Evolutionary conservation across 768 basidiomycete species (phyloP).

Genomic region (Psilocybe tampanensis): DNA sequence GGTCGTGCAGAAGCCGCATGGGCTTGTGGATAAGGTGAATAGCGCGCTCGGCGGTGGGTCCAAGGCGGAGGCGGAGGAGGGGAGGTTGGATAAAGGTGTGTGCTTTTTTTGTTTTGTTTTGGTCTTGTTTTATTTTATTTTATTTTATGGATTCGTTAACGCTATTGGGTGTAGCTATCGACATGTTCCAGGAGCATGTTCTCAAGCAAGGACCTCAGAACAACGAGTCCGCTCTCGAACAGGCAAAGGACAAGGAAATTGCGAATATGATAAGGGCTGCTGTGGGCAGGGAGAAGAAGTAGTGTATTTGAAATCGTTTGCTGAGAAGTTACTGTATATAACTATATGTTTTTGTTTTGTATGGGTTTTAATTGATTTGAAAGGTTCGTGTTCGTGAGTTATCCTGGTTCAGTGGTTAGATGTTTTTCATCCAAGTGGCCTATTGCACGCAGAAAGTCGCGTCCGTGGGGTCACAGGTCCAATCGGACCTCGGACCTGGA

Average conservation of each 20-base stretch:
- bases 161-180: constrained; percentile 20
- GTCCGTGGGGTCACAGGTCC: too few relatives aligned
- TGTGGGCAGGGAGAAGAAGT: constrained; percentile 14
- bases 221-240: constrained; percentile 37
- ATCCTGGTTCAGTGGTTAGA: too few relatives aligned
- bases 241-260: constrained; percentile 36
- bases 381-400: too few relatives aligned
- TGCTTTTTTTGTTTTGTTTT: background rate
- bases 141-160: background rate
- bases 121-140: background rate
- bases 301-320: background rate
- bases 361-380: too few relatives aligned
- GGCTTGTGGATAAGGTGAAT: constrained; percentile 17
- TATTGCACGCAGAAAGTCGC: too few relatives aligned
- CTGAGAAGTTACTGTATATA: too few relatives aligned
- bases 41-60: constrained; percentile 19
- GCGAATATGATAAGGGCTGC: constrained; percentile 28
- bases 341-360: too few relatives aligned
- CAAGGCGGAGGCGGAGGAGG: constrained; percentile 20
- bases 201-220: constrained; percentile 33
- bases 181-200: constrained; percentile 26
- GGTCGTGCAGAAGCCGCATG: constrained; percentile 5
- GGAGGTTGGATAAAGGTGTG: constrained; percentile 24
- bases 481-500: too few relatives aligned
- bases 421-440: too few relatives aligned